Base-by-base conservation (phyloP, 2,329 filamentous ascomycete species). In the Ophiocordyceps camponoti-rufipedis region DNA sequence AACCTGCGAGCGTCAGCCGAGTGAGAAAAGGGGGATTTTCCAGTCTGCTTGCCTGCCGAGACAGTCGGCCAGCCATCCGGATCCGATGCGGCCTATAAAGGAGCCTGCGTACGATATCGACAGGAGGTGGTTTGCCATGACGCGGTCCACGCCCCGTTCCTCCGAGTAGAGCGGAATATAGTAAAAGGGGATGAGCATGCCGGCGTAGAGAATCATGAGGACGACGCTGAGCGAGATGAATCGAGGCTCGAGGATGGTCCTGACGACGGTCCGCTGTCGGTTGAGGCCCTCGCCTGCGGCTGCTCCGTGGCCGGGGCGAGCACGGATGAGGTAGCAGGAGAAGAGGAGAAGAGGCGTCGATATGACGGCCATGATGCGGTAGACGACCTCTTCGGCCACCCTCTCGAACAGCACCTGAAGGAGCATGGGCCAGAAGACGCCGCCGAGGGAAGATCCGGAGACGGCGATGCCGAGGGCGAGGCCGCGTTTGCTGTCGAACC, bases 21-120 rank as follows among this genome's bases (percentile, higher is more conserved):
- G 13, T 14, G 31, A 33, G 31, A 8, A 14, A 45, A 38, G 5
- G 2, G 14, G 23, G 4, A 5, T 5, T 23, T 5, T 5, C 23
- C 23, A 3, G 23, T 23, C 23, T 7, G 14, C 49, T 43, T 44
- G 55, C 9, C 70, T 65, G 5, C 72, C 72, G 41, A 64, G 55
- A 44, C 63, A 63, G 50, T 77, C 72, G 5, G 69, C 70, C 39
- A 75, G 53, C 52, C 69, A 64, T 39, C 71, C 71, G 3, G 71
- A 69, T 1, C 65, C 49, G 48, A 75, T 67, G 39, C 73, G 68
- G 4, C 74, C 73, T 23, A 70, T 57, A 9, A 68, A 62, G 1
- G 70, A 74, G 12, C 73, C 72, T 0, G 69, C 68, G 53, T 81
- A 81, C 51, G 80, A 66, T 49, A 82, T 72, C 9, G 75, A 65